Percentiles rank a stretch among this genome's conserved stretches.
Conservation (phyloP, 108 stramenopile species). For the Stephanodiscus triporus region DNA sequence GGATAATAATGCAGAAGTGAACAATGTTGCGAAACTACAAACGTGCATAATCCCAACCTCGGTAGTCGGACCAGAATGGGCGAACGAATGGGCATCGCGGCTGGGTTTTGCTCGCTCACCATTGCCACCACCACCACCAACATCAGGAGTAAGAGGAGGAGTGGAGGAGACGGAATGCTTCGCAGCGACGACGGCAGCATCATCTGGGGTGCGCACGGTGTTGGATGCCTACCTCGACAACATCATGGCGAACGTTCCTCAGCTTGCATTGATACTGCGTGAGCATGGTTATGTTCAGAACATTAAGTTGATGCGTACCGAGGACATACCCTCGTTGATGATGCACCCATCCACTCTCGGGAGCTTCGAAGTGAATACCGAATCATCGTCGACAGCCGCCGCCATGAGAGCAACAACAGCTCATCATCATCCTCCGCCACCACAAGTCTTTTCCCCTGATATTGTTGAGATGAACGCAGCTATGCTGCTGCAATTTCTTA, state of each 20-base stretch:
- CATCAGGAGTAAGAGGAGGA: neutral
- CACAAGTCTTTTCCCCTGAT: constrained; percentile 71
- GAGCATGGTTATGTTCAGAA: constrained; percentile 85
- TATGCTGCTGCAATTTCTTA: constrained; percentile 75
- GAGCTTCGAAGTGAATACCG: constrained; percentile 14
- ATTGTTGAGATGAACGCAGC: constrained; percentile 90
- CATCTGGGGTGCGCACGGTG: constrained; percentile 57
- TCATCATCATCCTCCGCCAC: constrained; percentile 10
- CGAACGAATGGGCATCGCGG: constrained; percentile 19
- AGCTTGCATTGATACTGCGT: constrained; percentile 77
- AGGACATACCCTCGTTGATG: constrained; percentile 76
- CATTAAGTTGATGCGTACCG: constrained; percentile 74
- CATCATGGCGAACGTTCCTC: constrained; percentile 89
- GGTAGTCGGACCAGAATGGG: constrained; percentile 27
- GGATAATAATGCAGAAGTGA: constrained; percentile 36
- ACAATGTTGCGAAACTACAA: constrained; percentile 59
- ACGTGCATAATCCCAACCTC: constrained; percentile 72
- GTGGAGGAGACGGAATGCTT: neutral
- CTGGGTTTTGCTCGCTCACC: constrained; percentile 31
- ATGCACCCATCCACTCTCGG: constrained; percentile 73
- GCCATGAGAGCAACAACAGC: too few species aligned
- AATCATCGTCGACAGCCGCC: constrained; percentile 12
- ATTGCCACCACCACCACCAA: constrained; percentile 3
- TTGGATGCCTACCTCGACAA: constrained; percentile 87
- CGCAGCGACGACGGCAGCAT: neutral